Evolutionary conservation across 2,329 filamentous ascomycete genomes (phyloP).

Genomic region (Ramularia endophylla): DNA sequence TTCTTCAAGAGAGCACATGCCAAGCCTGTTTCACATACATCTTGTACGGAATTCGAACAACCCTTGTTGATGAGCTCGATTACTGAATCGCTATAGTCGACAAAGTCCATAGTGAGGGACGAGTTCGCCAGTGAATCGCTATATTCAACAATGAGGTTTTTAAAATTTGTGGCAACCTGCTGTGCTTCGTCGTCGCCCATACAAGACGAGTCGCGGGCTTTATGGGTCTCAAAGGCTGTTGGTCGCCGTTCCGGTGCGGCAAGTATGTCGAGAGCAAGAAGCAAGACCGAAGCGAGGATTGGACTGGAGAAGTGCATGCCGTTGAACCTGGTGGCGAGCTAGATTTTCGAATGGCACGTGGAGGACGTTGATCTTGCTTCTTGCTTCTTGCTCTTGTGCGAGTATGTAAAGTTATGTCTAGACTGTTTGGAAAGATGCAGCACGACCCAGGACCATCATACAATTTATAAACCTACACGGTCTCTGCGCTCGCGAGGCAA

Average conservation of each 20-base stretch:
- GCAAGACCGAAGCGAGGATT: conserved; percentile 12
- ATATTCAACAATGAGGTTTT: conserved; percentile 28
- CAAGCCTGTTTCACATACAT: conserved; percentile 16
- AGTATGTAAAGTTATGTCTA: too few relatives aligned
- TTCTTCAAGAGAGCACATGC: neutral
- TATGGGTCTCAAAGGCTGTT: too few relatives aligned
- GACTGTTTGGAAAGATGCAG: too few relatives aligned
- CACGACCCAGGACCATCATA: too few relatives aligned
- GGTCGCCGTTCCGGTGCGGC: conserved; percentile 5
- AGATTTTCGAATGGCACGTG: too few relatives aligned
- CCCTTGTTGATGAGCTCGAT: conserved; percentile 31
- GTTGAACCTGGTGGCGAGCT: too few relatives aligned
- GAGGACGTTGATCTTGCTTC: too few relatives aligned
- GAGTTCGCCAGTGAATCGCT: conserved; percentile 23
- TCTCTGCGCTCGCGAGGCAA: too few relatives aligned
- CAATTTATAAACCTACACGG: too few relatives aligned
- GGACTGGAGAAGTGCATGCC: conserved; percentile 21
- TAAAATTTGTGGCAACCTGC: conserved; percentile 27
- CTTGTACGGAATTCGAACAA: conserved; percentile 20
- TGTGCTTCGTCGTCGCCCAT: conserved; percentile 21
- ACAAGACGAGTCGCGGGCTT: conserved; percentile 18
- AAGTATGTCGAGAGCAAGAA: conserved; percentile 9
- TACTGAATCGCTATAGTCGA: conserved; percentile 32
- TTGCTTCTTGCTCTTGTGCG: too few relatives aligned
- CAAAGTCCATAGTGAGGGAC: conserved; percentile 25